A percentile compares a stretch with the other conserved stretches of the same genome.
Conservation (phyloP, 2,329 filamentous ascomycete genomes). For the Colletotrichum coccodes region DNA sequence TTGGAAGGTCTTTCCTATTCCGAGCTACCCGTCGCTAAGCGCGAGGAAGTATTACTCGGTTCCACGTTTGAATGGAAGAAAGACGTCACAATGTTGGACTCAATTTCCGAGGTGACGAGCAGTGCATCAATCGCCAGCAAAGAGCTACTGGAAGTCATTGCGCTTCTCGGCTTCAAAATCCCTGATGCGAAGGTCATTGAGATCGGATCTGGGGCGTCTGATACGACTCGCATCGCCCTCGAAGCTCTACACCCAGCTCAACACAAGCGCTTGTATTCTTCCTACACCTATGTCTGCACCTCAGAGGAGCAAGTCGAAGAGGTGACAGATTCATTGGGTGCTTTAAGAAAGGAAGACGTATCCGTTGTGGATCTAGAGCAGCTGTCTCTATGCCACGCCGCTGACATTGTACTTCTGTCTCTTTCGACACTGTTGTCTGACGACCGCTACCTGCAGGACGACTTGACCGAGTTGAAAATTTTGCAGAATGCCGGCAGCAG, state of each 20-base stretch:
- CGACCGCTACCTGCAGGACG: conserved; percentile 9
- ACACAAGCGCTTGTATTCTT: conserved; percentile 13
- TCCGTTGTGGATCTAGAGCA: conserved; percentile 15
- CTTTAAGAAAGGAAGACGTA: not conserved
- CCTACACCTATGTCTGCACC: conserved; percentile 15
- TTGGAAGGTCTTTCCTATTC: conserved; percentile 19
- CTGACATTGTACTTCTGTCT: not conserved
- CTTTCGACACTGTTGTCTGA: not conserved
- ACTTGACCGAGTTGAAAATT: not conserved
- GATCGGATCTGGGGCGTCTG: not conserved
- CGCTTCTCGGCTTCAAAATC: conserved; percentile 9
- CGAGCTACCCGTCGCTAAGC: conserved; percentile 15
- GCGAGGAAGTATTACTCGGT: conserved; percentile 6
- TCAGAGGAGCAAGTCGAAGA: conserved; percentile 9
- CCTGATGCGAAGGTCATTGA: conserved; percentile 10
- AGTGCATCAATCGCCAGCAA: not conserved
- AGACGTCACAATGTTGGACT: conserved; percentile 9
- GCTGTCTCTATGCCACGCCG: not conserved
- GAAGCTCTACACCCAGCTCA: not conserved
- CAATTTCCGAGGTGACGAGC: not conserved
- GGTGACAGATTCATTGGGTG: not conserved
- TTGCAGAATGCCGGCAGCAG: not conserved
- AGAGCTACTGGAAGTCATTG: not conserved
- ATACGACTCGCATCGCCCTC: not conserved
- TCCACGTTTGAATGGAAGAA: conserved; percentile 18